Conservation (phyloP, 441 rosid genomes). For the Erodium texanum region DNA sequence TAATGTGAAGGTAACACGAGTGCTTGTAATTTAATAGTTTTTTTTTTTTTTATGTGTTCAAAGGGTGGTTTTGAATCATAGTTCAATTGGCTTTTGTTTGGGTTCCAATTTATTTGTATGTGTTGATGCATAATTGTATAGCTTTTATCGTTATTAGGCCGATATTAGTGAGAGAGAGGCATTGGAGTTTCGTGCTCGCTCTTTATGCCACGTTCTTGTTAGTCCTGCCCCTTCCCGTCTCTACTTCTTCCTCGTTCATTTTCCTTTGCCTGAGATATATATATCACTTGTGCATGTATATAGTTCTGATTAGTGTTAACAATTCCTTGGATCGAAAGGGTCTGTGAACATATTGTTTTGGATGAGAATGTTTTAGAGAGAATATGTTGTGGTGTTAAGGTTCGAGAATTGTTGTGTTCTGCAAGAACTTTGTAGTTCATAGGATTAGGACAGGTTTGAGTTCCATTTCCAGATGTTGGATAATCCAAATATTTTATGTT, state of each 20-base stretch:
- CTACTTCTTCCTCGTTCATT: background rate
- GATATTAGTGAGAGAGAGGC: background rate
- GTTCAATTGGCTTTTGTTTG: background rate
- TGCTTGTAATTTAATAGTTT: background rate
- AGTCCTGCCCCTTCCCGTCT: background rate
- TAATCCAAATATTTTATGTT: no score
- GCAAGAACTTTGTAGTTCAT: no score
- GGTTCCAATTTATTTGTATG: background rate
- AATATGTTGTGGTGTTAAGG: no score
- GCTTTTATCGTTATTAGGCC: background rate
- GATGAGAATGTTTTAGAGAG: no score
- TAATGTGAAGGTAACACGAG: slow-evolving; percentile 50
- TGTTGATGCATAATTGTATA: background rate
- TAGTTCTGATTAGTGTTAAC: no score
- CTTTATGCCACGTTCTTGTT: background rate
- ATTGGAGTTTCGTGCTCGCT: background rate
- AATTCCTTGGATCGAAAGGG: no score
- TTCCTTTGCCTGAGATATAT: background rate
- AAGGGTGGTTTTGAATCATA: background rate
- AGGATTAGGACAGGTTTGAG: no score
- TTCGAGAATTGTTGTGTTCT: no score
- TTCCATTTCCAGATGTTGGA: no score
- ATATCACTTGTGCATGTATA: background rate
- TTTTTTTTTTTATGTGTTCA: background rate
- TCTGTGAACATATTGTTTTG: no score